A percentile compares a stretch with the other conserved stretches of the same genome.
These are phyloP conservation scores for Boletus bicolor DNA, from an alignment of 768 basidiomycete genomes.

Conservation along the genomic window DNA sequence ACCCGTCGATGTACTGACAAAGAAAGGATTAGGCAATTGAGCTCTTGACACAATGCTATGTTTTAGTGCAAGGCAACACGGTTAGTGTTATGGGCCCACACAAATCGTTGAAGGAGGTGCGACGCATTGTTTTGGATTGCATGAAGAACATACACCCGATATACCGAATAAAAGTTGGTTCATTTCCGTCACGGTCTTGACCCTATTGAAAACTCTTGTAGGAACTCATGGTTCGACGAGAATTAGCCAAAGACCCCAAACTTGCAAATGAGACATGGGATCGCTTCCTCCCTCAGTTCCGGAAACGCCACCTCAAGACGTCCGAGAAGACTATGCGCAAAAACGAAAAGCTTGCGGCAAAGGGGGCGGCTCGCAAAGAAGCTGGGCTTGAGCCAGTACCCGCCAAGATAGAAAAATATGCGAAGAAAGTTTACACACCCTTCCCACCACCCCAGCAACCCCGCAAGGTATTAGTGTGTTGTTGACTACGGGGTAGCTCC, in stretches of 20 bases:
- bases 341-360: conserved; percentile 64
- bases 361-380: conserved; percentile 60
- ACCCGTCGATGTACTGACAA: not conserved
- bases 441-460: conserved; percentile 96
- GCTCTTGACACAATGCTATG: conserved; percentile 92
- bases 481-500: not conserved
- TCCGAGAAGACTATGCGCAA: conserved; percentile 92
- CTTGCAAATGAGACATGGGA: conserved; percentile 95
- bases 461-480: conserved; percentile 63
- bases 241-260: conserved; percentile 97
- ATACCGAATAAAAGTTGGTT: conserved; percentile 88
- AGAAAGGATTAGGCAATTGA: conserved; percentile 80
- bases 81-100: conserved; percentile 98
- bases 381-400: conserved; percentile 55
- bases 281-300: conserved; percentile 94
- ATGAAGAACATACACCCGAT: conserved; percentile 99
- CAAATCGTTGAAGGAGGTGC: conserved; percentile 93
- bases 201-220: conserved; percentile 27
- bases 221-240: conserved; percentile 98
- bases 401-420: conserved; percentile 45
- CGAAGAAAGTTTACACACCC: conserved; percentile 95
- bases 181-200: not conserved
- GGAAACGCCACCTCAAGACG: conserved; percentile 87
- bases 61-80: conserved; percentile 96
- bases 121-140: conserved; percentile 95